Percentiles rank a stretch among this genome's conserved stretches.
Conservation (phyloP, 2,329 filamentous ascomycete species). For the Colletotrichum godetiae region DNA sequence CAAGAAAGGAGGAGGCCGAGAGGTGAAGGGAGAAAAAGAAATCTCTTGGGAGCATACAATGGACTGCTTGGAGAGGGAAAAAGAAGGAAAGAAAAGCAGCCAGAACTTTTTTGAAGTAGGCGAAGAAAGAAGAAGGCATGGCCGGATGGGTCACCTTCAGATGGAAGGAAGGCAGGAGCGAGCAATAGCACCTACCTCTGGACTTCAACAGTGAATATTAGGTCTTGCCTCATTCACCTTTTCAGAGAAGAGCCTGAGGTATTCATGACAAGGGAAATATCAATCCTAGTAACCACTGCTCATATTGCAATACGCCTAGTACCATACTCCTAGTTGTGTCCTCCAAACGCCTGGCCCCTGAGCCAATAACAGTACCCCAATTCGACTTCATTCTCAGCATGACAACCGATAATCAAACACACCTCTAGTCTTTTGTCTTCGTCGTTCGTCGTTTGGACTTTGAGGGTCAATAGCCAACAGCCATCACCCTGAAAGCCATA, state of each 20-base stretch:
- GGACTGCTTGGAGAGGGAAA: neutral
- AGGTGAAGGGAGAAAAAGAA: neutral
- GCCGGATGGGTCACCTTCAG: neutral
- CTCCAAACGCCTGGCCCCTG: neutral
- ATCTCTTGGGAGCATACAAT: neutral
- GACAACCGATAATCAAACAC: no score
- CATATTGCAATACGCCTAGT: neutral
- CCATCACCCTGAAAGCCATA: neutral
- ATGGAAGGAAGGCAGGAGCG: neutral
- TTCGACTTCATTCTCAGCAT: neutral
- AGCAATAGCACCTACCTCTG: neutral
- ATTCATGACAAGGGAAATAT: no score
- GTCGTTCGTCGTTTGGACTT: neutral
- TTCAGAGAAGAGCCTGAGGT: neutral
- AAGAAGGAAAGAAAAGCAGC: neutral
- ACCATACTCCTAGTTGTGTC: neutral
- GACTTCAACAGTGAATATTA: neutral
- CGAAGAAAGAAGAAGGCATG: neutral
- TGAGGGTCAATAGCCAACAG: neutral
- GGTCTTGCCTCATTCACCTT: neutral
- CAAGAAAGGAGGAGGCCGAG: neutral
- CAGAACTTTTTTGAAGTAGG: neutral
- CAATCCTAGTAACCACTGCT: no score
- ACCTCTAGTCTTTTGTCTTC: neutral
- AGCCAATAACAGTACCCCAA: neutral